Conservation (phyloP, 192 early-diverging fungal genomes). For the Coemansia biformis region DNA sequence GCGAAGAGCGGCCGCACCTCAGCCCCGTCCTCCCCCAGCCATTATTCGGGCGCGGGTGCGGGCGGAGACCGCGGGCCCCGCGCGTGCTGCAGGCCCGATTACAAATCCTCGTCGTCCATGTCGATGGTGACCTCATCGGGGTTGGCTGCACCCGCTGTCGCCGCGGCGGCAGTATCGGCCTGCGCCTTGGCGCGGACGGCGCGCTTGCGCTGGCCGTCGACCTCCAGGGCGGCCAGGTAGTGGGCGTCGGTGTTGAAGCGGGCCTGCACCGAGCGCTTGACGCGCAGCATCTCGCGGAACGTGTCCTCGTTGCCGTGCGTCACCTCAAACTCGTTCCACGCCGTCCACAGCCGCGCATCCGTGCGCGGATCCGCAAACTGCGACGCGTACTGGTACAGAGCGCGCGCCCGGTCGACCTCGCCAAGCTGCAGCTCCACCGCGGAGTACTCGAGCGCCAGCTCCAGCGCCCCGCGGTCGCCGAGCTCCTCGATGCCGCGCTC, state of each 20-base stretch:
- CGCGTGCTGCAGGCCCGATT: too few relatives aligned
- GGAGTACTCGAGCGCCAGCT: conserved; percentile 78
- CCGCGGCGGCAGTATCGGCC: not conserved
- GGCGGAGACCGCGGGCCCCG: too few relatives aligned
- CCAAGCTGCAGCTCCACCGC: conserved; percentile 83
- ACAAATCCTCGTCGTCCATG: conserved; percentile 8
- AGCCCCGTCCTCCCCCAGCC: too few relatives aligned
- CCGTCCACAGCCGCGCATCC: conserved; percentile 72
- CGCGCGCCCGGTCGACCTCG: conserved; percentile 92
- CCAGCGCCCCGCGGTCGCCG: conserved; percentile 71
- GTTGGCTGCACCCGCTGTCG: conserved; percentile 5
- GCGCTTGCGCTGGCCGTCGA: conserved; percentile 8
- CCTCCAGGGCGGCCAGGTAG: conserved; percentile 50
- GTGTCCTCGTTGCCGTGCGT: conserved; percentile 96
- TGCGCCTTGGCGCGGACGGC: not conserved
- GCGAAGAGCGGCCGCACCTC: too few relatives aligned
- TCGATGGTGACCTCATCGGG: conserved; percentile 34
- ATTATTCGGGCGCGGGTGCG: too few relatives aligned
- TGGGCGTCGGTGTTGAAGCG: conserved; percentile 75
- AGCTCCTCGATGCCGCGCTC: conserved; percentile 83
- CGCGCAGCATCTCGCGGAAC: conserved; percentile 95
- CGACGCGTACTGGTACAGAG: conserved; percentile 76
- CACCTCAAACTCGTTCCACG: conserved; percentile 97
- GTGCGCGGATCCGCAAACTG: conserved; percentile 85
- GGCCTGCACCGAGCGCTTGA: conserved; percentile 84